A percentile compares a stretch with the other conserved stretches of the same genome.
Conservation (phyloP, 306 rosid genomes). For the Vigna angularis region DNA sequence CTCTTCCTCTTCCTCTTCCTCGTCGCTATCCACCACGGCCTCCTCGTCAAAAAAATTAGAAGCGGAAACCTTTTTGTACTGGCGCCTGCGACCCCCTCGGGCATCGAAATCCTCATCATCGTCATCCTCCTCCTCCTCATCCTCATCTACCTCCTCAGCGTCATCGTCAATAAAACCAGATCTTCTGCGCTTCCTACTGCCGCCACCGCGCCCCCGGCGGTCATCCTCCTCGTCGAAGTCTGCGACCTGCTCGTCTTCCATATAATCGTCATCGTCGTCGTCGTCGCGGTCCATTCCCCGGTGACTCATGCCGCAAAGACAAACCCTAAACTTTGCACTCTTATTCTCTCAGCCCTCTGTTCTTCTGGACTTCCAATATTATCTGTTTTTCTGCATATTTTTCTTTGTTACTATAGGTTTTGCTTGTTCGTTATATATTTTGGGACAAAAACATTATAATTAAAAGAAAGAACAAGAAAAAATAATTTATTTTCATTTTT, state of each 20-base stretch:
- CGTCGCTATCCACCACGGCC: conserved; percentile 83
- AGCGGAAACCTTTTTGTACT: conserved; percentile 59
- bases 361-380: too few species aligned
- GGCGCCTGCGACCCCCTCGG: conserved; percentile 49
- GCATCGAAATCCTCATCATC: conserved; percentile 56
- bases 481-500: too few species aligned
- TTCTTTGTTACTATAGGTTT: too few species aligned
- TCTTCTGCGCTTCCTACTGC: conserved; percentile 62
- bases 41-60: conserved; percentile 70
- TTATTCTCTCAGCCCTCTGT: too few species aligned
- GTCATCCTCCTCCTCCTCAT: conserved; percentile 69
- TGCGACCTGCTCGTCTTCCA: conserved; percentile 61
- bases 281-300: conserved; percentile 56
- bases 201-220: conserved; percentile 55
- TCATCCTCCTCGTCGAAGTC: conserved; percentile 72
- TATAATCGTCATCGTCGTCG: conserved; percentile 71
- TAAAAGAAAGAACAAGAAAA: too few species aligned
- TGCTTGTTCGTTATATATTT: too few species aligned
- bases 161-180: conserved; percentile 70
- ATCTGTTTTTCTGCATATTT: too few species aligned
- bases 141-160: conserved; percentile 89
- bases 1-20: conserved; percentile 93
- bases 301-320: conserved; percentile 41
- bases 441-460: too few species aligned
- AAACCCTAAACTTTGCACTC: conserved; percentile 29